Evolutionary conservation across 1,139 yeast species (phyloP), one percentile per base, ranked within the genome.

Genomic region (Suhomyces yuchorum): DNA sequence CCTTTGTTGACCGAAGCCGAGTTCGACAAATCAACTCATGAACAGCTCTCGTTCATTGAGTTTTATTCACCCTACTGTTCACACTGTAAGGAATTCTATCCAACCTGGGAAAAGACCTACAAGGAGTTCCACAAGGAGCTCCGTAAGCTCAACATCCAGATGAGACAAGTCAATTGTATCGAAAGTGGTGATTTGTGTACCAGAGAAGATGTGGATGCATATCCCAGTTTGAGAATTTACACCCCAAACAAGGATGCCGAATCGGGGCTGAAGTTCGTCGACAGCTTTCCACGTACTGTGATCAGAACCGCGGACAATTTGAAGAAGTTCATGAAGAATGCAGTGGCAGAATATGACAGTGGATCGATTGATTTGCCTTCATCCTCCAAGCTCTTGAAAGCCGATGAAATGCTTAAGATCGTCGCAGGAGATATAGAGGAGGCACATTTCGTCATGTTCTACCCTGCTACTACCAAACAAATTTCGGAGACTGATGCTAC

Each of bases 141-240:
- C 52, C 71, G 77, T 41, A 49, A 64, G 22, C 55, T 77, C 48
- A 73, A 77, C 4, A 73, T 85, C 26, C 71, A 71, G 12, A 80
- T 86, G 78, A 71, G 77, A 48, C 93, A 86, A 60, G 92, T 87
- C 19, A 80, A 87, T 60, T 87, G 95, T 68, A 73, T 84, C 18
- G 84, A 77, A 43, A 79, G 81, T 61, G 92, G 91, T 9, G 93
- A 87, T 62, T 69, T 87, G 44, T 87, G 95, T 65, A 75, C 70
- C 14, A 67, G 82, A 22, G 90, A 87, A 63, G 72, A 73, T 9
- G 76, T 87, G 38, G 61, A 53, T 17, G 72, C 70, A 28, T 87
- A 77, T 57, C 96, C 96, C 9, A 69, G 71, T 40, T 66, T 87
- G 34, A 68, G 85, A 50, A 66, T 87, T 8, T 87, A 86, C 62